These are phyloP conservation scores for Saccharomycopsis sp. DNA, from an alignment of 805 yeast genomes.

Conservation along the genomic window DNA sequence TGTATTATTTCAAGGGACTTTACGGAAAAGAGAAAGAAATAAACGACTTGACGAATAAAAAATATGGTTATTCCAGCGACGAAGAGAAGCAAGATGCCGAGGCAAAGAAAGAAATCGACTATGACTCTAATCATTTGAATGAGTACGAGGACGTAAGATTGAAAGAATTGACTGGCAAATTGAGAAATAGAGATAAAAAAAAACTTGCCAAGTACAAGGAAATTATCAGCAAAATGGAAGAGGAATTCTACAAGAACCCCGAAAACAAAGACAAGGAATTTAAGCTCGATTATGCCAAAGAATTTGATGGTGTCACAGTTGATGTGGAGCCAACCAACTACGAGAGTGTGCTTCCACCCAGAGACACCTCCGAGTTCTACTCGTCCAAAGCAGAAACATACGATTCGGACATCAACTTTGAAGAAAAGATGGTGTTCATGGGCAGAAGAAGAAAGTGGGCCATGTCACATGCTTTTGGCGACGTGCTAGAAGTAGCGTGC, in stretches of 20 bases:
- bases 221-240: conserved; percentile 35
- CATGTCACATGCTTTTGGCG: conserved; percentile 75
- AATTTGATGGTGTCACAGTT: conserved; percentile 13
- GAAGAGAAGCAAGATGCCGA: conserved; percentile 26
- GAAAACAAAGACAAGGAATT: conserved; percentile 29
- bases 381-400: conserved; percentile 73
- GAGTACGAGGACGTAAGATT: conserved; percentile 62
- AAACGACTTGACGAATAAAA: conserved; percentile 34
- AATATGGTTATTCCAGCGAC: conserved; percentile 24
- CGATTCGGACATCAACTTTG: conserved; percentile 65
- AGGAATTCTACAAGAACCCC: conserved; percentile 13
- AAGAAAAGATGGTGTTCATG: conserved; percentile 40
- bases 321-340: conserved; percentile 19
- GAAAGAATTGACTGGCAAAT: conserved; percentile 50
- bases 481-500: conserved; percentile 88
- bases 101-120: conserved; percentile 22
- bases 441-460: conserved; percentile 68
- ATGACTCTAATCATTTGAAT: conserved; percentile 34
- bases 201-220: conserved; percentile 54
- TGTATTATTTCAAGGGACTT: conserved; percentile 58
- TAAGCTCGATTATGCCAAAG: conserved; percentile 16
- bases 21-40: conserved; percentile 60
- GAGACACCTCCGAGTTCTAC: conserved; percentile 76
- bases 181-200: conserved; percentile 58
- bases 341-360: conserved; percentile 48